Conservation (phyloP, 1,284 basidiomycete species). For the Boletus smithii region DNA sequence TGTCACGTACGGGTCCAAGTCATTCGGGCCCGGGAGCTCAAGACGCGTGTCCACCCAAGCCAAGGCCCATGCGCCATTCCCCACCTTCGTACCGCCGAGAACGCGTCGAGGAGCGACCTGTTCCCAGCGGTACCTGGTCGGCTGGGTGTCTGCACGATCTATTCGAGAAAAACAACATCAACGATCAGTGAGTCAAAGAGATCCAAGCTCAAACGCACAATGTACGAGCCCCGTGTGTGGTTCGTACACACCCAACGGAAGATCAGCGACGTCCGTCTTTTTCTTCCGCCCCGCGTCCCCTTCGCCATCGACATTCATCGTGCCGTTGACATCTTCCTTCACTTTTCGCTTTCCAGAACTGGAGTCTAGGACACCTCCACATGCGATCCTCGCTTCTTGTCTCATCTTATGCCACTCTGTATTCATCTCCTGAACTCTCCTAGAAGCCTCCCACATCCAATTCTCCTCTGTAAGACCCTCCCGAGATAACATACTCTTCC, state of each 20-base stretch:
- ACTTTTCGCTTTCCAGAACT: constrained; percentile 26
- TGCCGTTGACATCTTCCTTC: constrained; percentile 27
- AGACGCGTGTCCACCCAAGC: constrained; percentile 76
- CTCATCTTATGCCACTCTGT: constrained; percentile 62
- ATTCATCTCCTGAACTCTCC: constrained; percentile 59
- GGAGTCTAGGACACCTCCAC: constrained; percentile 38
- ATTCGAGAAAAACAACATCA: constrained; percentile 5
- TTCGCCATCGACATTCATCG: constrained; percentile 22
- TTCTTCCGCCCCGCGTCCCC: constrained; percentile 34
- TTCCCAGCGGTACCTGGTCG: constrained; percentile 63
- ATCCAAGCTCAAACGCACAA: constrained; percentile 45
- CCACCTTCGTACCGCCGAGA: constrained; percentile 68
- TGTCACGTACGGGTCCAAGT: constrained; percentile 16
- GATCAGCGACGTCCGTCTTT: constrained; percentile 33
- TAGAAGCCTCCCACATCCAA: constrained; percentile 83
- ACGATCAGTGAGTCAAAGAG: constrained; percentile 1
- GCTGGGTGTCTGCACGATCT: constrained; percentile 74
- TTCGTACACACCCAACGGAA: constrained; percentile 66
- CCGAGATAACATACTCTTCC: constrained; percentile 65
- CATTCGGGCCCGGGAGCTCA: constrained; percentile 40
- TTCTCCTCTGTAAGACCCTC: constrained; percentile 81
- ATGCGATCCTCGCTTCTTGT: constrained; percentile 51
- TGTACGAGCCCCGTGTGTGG: constrained; percentile 66
- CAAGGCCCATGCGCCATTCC: constrained; percentile 73
- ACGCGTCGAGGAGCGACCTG: constrained; percentile 44